Percentiles rank a stretch among this genome's conserved stretches.
These are phyloP conservation scores for Tetracladium setigerum DNA, from an alignment of 495 filamentous ascomycete genomes.

Conservation along the genomic window DNA sequence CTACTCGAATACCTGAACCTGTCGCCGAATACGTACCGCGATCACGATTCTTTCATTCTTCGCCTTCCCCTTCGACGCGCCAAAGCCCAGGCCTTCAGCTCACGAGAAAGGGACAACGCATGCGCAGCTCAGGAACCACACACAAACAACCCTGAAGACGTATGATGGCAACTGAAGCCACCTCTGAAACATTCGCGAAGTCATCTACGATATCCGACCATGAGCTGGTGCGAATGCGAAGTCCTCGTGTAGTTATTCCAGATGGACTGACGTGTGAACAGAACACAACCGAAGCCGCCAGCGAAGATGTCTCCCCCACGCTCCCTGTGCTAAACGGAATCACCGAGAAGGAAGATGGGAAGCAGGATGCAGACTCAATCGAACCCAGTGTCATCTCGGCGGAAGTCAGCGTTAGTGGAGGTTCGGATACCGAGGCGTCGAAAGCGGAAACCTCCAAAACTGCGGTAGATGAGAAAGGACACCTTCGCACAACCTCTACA, in stretches of 20 bases:
- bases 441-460: slow-evolving; percentile 41
- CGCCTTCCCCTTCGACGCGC: slow-evolving; percentile 4
- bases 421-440: slow-evolving; percentile 62
- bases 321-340: slow-evolving; percentile 35
- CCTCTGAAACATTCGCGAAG: slow-evolving; percentile 42
- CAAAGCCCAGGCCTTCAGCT: slow-evolving; percentile 11
- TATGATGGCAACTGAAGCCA: slow-evolving; percentile 55
- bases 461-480: slow-evolving; percentile 47
- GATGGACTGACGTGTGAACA: slow-evolving; percentile 15
- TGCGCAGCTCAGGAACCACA: slow-evolving; percentile 22
- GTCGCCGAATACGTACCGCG: slow-evolving; percentile 12
- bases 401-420: slow-evolving; percentile 52
- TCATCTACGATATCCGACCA: slow-evolving; percentile 36
- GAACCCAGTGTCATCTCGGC: slow-evolving; percentile 44
- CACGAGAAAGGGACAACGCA: slow-evolving; percentile 22
- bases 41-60: slow-evolving; percentile 4
- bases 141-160: slow-evolving; percentile 24
- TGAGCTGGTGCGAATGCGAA: slow-evolving; percentile 35
- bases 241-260: neutral
- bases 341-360: slow-evolving; percentile 32
- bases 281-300: slow-evolving; percentile 19
- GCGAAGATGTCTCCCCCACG: slow-evolving; percentile 33
- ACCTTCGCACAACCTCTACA: slow-evolving; percentile 57
- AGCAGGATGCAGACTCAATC: slow-evolving; percentile 40
- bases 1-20: slow-evolving; percentile 8